Base-by-base conservation (phyloP, 257 asterid species). In the Rauvolfia tetraphylla region DNA sequence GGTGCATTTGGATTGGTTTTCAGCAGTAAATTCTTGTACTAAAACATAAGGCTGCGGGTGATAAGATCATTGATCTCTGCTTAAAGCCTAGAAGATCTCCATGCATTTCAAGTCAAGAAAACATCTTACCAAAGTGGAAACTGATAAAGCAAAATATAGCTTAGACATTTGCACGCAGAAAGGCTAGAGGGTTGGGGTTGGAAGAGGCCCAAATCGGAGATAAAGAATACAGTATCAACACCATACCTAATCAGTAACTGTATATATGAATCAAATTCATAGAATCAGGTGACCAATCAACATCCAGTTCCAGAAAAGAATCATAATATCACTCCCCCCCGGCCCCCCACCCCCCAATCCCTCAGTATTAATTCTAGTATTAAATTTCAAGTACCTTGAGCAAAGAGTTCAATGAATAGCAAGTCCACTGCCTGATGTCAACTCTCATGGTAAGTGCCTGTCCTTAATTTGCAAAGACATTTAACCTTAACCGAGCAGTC, bases 401-500 rank as follows among this genome's bases (percentile, higher is more conserved):
- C 23, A 68, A 59, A 18, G 23, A 29, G 44, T 25, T 31, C 74
- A 46, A 14, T 18, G 22, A 1, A 68, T 48, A 69, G 83, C 33
- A 71, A 61, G 61, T 74, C 72, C 61, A 76, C 39, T 51, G 59
- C 31, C 68, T 51, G 73, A 57, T 54, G 63, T 58, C 66, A 76
- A 75, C 70, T 75, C 62, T 49, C 27, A 56, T 62, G 44, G 57
- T 54, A 48, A 72, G 73, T 63, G 44, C 66, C 78, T 72, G 73
- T 48, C 76, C 65, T 90, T 80, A 91, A 79, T 90, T 91, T 75
- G 92, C 92, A 76, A 25, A 91, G 56, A 95, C 97, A 10, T 67
- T 91, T 82, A 95, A 27, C 89, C 90, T 87, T 57, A 93, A 86
- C 73, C 80, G 91, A 79, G 99, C 97, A 42, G 93, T 82, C 80